These are phyloP conservation scores for Nothopassalora personata DNA, from an alignment of 2,329 filamentous ascomycete genomes.

Conservation along the genomic window DNA sequence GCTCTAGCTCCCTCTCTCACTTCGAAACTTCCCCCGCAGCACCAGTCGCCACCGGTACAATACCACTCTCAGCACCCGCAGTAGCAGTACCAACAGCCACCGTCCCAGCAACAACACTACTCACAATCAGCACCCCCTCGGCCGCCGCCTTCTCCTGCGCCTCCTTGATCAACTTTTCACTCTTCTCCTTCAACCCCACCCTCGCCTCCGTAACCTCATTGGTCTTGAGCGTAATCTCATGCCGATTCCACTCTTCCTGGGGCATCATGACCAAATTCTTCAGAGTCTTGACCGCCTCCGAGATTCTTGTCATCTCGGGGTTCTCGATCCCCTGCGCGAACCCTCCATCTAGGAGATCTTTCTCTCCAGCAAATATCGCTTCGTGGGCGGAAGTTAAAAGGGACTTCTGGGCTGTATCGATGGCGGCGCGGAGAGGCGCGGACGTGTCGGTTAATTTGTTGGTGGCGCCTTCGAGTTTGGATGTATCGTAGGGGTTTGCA, in stretches of 20 bases:
- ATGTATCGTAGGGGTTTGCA: slow-evolving; percentile 17
- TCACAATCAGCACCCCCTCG: too few species aligned
- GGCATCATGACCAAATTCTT: slow-evolving; percentile 31
- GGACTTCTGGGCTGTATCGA: slow-evolving; percentile 25
- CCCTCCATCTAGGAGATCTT: slow-evolving; percentile 25
- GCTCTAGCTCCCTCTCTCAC: too few species aligned
- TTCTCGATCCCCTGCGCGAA: slow-evolving; percentile 8
- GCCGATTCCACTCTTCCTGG: slow-evolving; percentile 28
- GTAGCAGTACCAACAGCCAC: too few species aligned
- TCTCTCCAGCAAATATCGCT: slow-evolving; percentile 33
- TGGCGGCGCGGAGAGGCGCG: slow-evolving; percentile 22
- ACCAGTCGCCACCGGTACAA: too few species aligned
- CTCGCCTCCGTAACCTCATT: slow-evolving; percentile 25
- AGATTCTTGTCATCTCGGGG: slow-evolving; percentile 22
- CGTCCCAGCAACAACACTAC: too few species aligned
- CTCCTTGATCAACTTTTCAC: slow-evolving; percentile 6
- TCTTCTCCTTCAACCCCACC: slow-evolving; percentile 20
- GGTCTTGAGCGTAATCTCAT: slow-evolving; percentile 18
- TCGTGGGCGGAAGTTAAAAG: slow-evolving; percentile 33
- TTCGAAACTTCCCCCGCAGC: too few species aligned
- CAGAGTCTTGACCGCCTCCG: slow-evolving; percentile 23
- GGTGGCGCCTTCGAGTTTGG: slow-evolving; percentile 18
- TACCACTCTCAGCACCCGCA: too few species aligned
- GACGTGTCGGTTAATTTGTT: slow-evolving; percentile 19
- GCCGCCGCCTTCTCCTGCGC: not conserved